These are phyloP conservation scores for Iodosphaeria phyllophila DNA, from an alignment of 2,329 filamentous ascomycete species.

Conservation along the genomic window DNA sequence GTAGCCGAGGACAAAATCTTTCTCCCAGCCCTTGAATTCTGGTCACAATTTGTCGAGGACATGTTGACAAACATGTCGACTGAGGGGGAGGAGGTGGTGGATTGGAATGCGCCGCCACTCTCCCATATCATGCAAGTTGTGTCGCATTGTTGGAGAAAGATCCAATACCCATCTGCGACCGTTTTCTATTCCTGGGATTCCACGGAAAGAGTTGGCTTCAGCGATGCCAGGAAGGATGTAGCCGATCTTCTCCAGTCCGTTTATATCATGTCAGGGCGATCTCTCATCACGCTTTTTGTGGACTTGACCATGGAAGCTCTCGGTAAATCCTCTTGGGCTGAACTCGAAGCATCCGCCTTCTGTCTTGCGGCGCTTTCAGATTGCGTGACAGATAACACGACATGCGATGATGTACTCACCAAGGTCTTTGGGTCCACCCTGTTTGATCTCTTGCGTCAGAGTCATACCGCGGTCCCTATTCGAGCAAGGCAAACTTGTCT, in stretches of 20 bases:
- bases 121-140: slow-evolving; percentile 43
- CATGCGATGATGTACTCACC: slow-evolving; percentile 37
- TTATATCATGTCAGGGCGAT: slow-evolving; percentile 39
- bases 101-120: slow-evolving; percentile 41
- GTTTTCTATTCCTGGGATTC: slow-evolving; percentile 49
- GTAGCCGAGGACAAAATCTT: slow-evolving; percentile 60
- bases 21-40: slow-evolving; percentile 59
- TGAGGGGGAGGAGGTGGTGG: slow-evolving; percentile 22
- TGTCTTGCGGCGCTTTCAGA: slow-evolving; percentile 52
- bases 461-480: slow-evolving; percentile 33
- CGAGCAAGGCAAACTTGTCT: slow-evolving; percentile 51
- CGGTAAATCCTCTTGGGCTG: slow-evolving; percentile 29
- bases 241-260: slow-evolving; percentile 57
- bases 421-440: slow-evolving; percentile 43
- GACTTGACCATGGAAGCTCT: slow-evolving; percentile 32
- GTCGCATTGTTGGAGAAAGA: slow-evolving; percentile 48
- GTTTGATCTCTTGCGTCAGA: slow-evolving; percentile 32
- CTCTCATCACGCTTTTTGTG: slow-evolving; percentile 36
- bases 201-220: slow-evolving; percentile 46
- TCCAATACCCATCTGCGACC: slow-evolving; percentile 42
- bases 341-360: slow-evolving; percentile 41
- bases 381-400: slow-evolving; percentile 36
- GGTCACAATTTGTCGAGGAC: slow-evolving; percentile 58
- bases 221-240: slow-evolving; percentile 61
- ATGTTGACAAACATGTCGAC: slow-evolving; percentile 39